Percentiles rank a stretch among this genome's conserved stretches.
Evolutionary conservation across 2,329 filamentous ascomycete genomes (phyloP).

Genomic region (Elsinoe arachidis): DNA sequence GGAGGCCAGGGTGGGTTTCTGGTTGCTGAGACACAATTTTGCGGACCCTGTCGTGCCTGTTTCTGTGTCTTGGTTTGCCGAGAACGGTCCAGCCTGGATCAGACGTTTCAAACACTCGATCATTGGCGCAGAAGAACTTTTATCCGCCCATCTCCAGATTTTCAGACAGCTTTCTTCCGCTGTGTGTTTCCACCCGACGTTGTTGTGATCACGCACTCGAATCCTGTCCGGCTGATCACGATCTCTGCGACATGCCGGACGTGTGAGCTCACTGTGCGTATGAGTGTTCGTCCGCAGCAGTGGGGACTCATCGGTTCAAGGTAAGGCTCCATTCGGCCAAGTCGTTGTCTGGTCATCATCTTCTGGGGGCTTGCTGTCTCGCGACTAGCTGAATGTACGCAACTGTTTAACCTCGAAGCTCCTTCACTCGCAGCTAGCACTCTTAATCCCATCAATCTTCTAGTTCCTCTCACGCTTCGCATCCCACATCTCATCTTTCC

Average conservation of each 20-base stretch:
- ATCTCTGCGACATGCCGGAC: background rate
- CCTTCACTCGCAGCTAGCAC: background rate
- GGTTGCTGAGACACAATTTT: background rate
- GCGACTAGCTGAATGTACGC: background rate
- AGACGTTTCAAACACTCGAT: background rate
- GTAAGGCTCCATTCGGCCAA: background rate
- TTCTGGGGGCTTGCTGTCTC: background rate
- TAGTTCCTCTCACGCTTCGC: too few species aligned
- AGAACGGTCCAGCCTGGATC: slow-evolving; percentile 2
- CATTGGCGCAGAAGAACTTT: background rate
- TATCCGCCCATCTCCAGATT: background rate
- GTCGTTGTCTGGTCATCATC: background rate
- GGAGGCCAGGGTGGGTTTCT: too few species aligned
- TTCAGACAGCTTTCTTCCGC: background rate
- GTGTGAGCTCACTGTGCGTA: background rate
- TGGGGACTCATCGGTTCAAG: background rate
- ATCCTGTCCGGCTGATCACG: too few species aligned
- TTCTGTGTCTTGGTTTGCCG: background rate
- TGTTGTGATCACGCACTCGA: too few species aligned
- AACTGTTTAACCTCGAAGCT: background rate
- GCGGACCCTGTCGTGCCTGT: background rate
- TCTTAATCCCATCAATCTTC: background rate
- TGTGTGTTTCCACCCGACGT: background rate
- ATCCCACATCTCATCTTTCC: background rate
- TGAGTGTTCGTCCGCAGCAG: background rate